Conservation (phyloP, 2,329 filamentous ascomycete genomes). For the Nemania sp. region DNA sequence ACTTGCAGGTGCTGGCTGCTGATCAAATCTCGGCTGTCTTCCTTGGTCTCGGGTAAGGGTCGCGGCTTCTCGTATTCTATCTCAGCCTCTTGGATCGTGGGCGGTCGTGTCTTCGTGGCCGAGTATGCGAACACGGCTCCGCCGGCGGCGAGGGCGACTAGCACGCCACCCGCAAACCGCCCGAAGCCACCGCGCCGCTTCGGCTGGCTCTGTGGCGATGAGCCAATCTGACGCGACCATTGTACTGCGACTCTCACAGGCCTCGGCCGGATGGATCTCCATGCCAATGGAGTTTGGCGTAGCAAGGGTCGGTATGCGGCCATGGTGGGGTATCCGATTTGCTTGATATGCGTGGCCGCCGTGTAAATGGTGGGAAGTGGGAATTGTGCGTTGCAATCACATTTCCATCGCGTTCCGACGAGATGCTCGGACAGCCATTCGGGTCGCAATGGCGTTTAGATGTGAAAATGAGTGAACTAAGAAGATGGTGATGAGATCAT, state of each 20-base stretch:
- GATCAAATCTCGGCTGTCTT: conserved; percentile 74
- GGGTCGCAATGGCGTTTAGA: too few relatives aligned
- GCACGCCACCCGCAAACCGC: conserved; percentile 31
- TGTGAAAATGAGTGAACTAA: background rate
- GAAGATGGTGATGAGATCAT: conserved; percentile 20
- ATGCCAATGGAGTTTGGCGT: conserved; percentile 13
- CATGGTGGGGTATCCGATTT: conserved; percentile 2
- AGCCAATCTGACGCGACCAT: conserved; percentile 31
- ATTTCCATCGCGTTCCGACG: conserved; percentile 11
- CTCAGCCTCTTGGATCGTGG: conserved; percentile 48
- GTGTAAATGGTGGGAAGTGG: background rate
- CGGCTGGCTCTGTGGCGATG: conserved; percentile 11
- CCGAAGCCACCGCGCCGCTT: conserved; percentile 25
- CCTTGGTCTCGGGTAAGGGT: conserved; percentile 60
- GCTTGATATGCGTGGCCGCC: background rate
- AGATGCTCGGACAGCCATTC: background rate
- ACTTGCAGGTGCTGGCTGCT: conserved; percentile 88
- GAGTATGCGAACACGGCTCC: conserved; percentile 34
- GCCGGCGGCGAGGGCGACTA: conserved; percentile 33
- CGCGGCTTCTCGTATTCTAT: conserved; percentile 70
- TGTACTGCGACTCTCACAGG: background rate
- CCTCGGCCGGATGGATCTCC: conserved; percentile 7
- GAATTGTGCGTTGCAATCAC: background rate
- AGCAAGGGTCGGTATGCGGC: conserved; percentile 14
- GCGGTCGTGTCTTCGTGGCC: conserved; percentile 22